A percentile compares a stretch with the other conserved stretches of the same genome.
These are phyloP conservation scores for Colletotrichum coccodes DNA, from an alignment of 2,329 filamentous ascomycete genomes.

Conservation along the genomic window DNA sequence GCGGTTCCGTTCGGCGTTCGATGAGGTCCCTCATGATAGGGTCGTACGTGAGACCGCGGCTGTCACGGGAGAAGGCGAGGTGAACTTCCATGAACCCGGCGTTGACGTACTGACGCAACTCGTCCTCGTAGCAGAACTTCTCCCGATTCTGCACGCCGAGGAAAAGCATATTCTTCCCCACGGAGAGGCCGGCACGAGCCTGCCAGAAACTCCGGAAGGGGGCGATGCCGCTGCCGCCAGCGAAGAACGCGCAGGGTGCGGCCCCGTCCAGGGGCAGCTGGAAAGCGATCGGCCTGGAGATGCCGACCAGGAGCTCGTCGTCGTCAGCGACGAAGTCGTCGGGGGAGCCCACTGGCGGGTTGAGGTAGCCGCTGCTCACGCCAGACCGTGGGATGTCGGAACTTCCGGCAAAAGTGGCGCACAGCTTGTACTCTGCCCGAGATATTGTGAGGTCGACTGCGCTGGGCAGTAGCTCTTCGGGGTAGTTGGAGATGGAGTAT, in stretches of 20 bases:
- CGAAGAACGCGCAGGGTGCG: constrained; percentile 62
- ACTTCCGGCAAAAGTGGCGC: constrained; percentile 49
- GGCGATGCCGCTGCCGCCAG: constrained; percentile 63
- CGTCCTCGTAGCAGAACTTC: constrained; percentile 61
- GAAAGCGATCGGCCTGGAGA: constrained; percentile 62
- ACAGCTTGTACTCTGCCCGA: constrained; percentile 60
- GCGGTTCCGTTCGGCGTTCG: constrained; percentile 58
- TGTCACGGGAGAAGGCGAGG: constrained; percentile 62
- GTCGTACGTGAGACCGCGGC: constrained; percentile 58
- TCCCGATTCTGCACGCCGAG: constrained; percentile 63
- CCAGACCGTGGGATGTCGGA: constrained; percentile 50
- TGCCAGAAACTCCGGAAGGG: constrained; percentile 66
- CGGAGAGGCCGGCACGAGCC: constrained; percentile 50
- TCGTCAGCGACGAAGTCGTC: constrained; percentile 52
- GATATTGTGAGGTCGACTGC: constrained; percentile 63
- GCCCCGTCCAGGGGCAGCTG: constrained; percentile 61
- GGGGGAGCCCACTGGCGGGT: constrained; percentile 51
- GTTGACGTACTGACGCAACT: constrained; percentile 56
- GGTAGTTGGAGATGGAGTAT: constrained; percentile 62
- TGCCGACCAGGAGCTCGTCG: constrained; percentile 61
- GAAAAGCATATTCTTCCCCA: constrained; percentile 59
- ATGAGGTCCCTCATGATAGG: constrained; percentile 51
- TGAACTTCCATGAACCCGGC: constrained; percentile 62
- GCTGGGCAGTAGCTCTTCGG: constrained; percentile 59
- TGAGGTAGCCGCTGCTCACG: constrained; percentile 65